Base-by-base conservation (phyloP, 2,329 filamentous ascomycete species). In the Neopestalotiopsis rosae region DNA sequence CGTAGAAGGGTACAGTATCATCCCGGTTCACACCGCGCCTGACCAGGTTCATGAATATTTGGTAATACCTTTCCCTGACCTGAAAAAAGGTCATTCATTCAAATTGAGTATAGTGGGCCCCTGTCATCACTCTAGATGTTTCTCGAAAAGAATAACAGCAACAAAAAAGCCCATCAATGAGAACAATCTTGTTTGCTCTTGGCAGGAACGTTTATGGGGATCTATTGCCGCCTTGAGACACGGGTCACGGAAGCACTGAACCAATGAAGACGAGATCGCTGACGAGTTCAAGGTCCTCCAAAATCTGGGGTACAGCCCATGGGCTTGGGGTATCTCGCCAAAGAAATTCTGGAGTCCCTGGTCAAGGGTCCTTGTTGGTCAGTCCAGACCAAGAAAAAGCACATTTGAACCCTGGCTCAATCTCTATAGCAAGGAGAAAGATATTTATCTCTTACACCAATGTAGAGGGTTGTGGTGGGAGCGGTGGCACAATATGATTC, bases 171-270 rank as follows among this genome's bases (percentile, higher is more conserved):
- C 24, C 42, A 52, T 64, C 14, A 49, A 42, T n/a, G 40, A 62
- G 40, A 30, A 49, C 59, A 42, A 42, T 62, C 32, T 62, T 62
- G 40, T 64, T 64, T 20, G 38, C n/a, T 52, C 61, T 64, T 64
- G 61, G 61, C 61, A 64, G 61, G 61, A 64, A 64, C 20, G 14
- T 52, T 52, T 14, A 64, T 52, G 61, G 40, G 20, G 61, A 64
- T 49, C 61, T n/a, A 28, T 30, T 30, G 24, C 61, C 61, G 40
- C 40, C 17, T 64, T 49, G 34, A 64, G 20, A 14, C 7, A 28
- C 30, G 28, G 24, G 24, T 14, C 30, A 62, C 59, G 32, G 30
- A 62, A 40, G 12, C 32, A 64, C 17, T 49, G 17, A 20, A 64
- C 61, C 61, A 64, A 64, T 64, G 40, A 64, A 40, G 38, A 24